Percentiles rank a stretch among this genome's conserved stretches.
phyloP scores from a whole-genome alignment of 2,329 filamentous ascomycete species.

The Cordyceps militaris region DNA sequence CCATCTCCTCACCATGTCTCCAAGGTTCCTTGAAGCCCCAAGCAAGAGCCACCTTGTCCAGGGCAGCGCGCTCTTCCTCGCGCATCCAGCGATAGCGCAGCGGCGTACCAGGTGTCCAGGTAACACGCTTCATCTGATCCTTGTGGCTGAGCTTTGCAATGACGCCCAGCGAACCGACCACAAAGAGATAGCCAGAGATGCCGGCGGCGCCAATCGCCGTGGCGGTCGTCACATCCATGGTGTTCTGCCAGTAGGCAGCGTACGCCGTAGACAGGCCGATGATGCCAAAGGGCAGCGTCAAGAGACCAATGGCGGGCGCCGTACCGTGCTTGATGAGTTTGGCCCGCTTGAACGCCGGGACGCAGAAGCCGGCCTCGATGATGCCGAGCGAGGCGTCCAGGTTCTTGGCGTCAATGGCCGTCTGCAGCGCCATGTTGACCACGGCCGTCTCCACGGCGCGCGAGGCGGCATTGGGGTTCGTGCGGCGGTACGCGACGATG shows the following conservation, averaged over 20 bases:
- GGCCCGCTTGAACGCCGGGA: conserved; percentile 57
- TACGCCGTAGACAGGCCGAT: conserved; percentile 59
- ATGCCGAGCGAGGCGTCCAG: conserved; percentile 71
- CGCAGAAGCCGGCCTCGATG: conserved; percentile 61
- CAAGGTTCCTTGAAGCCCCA: conserved; percentile 85
- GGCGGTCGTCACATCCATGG: conserved; percentile 69
- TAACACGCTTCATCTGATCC: conserved; percentile 91
- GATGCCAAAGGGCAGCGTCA: conserved; percentile 58
- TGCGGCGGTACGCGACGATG: conserved; percentile 51
- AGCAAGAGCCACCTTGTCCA: conserved; percentile 77
- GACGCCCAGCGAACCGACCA: conserved; percentile 73
- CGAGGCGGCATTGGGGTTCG: conserved; percentile 60
- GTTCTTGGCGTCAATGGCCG: conserved; percentile 73
- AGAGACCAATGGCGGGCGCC: conserved; percentile 49
- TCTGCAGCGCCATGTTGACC: conserved; percentile 67
- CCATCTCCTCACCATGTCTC: conserved; percentile 83
- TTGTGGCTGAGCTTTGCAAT: conserved; percentile 82
- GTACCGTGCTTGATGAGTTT: conserved; percentile 61
- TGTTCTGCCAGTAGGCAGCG: conserved; percentile 44
- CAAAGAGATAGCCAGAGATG: conserved; percentile 74
- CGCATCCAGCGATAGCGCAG: conserved; percentile 76
- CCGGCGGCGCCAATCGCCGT: conserved; percentile 74
- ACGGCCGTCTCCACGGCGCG: conserved; percentile 66
- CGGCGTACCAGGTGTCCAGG: conserved; percentile 78
- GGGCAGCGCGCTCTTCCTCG: conserved; percentile 81